These are phyloP conservation scores for Obelidium mucronatum DNA, from an alignment of 192 early-diverging fungal species.

Conservation along the genomic window DNA sequence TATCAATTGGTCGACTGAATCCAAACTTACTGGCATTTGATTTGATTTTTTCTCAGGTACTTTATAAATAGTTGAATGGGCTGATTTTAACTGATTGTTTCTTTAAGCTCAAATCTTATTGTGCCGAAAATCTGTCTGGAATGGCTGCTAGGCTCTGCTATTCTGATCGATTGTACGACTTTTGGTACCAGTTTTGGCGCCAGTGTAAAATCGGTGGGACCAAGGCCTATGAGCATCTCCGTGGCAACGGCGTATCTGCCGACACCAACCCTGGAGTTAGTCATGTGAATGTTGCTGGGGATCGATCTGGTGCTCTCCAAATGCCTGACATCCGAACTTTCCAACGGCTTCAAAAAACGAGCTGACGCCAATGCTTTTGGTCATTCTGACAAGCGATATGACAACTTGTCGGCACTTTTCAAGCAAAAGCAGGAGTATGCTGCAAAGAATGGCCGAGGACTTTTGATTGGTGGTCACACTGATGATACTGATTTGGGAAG, in stretches of 20 bases:
- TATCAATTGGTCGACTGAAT: not conserved
- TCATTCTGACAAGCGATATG: not conserved
- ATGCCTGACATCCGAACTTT: not conserved
- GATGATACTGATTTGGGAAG: slow-evolving; percentile 6
- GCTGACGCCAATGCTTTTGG: not conserved
- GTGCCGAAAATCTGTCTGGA: not conserved
- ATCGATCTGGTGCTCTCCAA: not conserved
- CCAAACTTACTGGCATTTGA: not conserved
- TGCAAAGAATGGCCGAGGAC: not conserved
- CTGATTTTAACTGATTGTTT: too few relatives aligned
- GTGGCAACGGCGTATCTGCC: not conserved
- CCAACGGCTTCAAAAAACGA: not conserved
- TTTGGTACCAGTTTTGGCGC: not conserved
- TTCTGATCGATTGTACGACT: not conserved
- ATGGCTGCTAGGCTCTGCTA: not conserved
- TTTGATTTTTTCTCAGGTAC: not conserved
- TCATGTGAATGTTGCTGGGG: not conserved
- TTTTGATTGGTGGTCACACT: not conserved
- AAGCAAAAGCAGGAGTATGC: not conserved
- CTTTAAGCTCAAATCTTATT: not conserved
- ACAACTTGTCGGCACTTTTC: not conserved
- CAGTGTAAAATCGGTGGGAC: not conserved
- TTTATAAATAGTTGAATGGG: too few relatives aligned
- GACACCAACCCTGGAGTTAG: not conserved
- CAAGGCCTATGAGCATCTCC: not conserved